phyloP scores from a whole-genome alignment of 2,329 filamentous ascomycete genomes.

The Bipolaris oryzae region DNA sequence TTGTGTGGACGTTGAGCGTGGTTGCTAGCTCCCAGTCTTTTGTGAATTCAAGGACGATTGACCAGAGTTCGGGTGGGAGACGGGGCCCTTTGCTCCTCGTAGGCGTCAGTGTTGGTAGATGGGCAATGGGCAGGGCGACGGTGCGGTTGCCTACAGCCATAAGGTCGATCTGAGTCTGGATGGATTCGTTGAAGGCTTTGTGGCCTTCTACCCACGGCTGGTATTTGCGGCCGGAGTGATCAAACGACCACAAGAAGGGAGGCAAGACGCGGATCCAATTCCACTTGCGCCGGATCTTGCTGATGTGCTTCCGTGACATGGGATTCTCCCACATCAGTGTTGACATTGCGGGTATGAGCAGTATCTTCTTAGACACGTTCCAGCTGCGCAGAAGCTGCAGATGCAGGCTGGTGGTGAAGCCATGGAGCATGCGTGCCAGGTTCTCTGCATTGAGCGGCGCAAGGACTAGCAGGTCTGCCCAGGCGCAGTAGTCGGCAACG shows the following conservation, averaged over 20 bases:
- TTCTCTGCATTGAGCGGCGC: constrained; percentile 85
- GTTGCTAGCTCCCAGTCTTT: constrained; percentile 91
- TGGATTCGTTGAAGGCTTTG: constrained; percentile 73
- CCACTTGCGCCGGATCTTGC: constrained; percentile 83
- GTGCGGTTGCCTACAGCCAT: constrained; percentile 76
- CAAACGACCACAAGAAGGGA: constrained; percentile 83
- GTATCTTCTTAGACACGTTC: constrained; percentile 83
- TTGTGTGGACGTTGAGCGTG: constrained; percentile 80
- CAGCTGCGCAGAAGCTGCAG: constrained; percentile 83
- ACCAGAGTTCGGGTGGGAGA: constrained; percentile 87
- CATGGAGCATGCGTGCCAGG: constrained; percentile 85
- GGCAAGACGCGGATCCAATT: constrained; percentile 83
- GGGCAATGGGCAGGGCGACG: constrained; percentile 44
- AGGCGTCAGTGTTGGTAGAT: constrained; percentile 39
- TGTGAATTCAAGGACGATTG: constrained; percentile 81
- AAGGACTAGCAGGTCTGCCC: constrained; percentile 86
- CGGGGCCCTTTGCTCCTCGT: constrained; percentile 48
- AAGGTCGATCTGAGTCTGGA: constrained; percentile 78
- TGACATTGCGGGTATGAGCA: constrained; percentile 89
- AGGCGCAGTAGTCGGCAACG: constrained; percentile 75
- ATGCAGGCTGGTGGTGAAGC: constrained; percentile 79
- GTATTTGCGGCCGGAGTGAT: constrained; percentile 57
- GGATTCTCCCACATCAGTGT: constrained; percentile 88
- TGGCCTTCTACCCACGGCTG: constrained; percentile 62
- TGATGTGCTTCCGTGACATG: constrained; percentile 84